phyloP scores from a whole-genome alignment of 2,329 filamentous ascomycete species.

The Diaporthe destruens region DNA sequence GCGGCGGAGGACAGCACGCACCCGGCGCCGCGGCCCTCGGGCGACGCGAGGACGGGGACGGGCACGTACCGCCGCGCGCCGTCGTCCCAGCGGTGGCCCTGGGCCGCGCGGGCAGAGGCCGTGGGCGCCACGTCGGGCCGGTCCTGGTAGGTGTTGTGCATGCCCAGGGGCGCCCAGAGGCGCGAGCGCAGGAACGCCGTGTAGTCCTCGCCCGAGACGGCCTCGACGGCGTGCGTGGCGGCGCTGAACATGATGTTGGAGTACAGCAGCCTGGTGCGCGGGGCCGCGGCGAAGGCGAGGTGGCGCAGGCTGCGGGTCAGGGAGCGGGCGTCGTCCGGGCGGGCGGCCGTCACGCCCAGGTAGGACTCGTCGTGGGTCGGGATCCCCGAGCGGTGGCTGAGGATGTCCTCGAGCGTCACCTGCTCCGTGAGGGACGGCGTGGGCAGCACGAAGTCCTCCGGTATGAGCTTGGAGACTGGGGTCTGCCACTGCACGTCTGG shows the following conservation, averaged over 20 bases:
- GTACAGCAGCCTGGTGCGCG: slow-evolving; percentile 8
- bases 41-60: slow-evolving; percentile 1
- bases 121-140: neutral
- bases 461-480: slow-evolving; percentile 7
- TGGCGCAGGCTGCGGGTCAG: slow-evolving; percentile 23
- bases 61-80: rapidly evolving
- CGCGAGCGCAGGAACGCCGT: neutral
- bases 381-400: slow-evolving; percentile 30
- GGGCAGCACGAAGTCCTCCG: neutral
- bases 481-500: slow-evolving; percentile 3
- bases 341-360: slow-evolving; percentile 7
- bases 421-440: slow-evolving; percentile 10
- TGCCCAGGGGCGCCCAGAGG: neutral
- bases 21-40: slow-evolving; percentile 1
- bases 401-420: slow-evolving; percentile 19
- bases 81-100: slow-evolving; percentile 14
- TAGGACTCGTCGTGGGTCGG: slow-evolving; percentile 27
- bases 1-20: slow-evolving; percentile 17
- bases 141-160: slow-evolving; percentile 26
- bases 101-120: neutral
- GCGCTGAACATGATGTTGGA: slow-evolving; percentile 29
- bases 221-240: slow-evolving; percentile 16
- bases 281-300: neutral
- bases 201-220: neutral
- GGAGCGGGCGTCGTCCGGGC: slow-evolving; percentile 17